Evolutionary conservation across 495 filamentous ascomycete species (phyloP), one percentile per base, ranked within the genome.

Genomic region (Penicillium paxilli): DNA sequence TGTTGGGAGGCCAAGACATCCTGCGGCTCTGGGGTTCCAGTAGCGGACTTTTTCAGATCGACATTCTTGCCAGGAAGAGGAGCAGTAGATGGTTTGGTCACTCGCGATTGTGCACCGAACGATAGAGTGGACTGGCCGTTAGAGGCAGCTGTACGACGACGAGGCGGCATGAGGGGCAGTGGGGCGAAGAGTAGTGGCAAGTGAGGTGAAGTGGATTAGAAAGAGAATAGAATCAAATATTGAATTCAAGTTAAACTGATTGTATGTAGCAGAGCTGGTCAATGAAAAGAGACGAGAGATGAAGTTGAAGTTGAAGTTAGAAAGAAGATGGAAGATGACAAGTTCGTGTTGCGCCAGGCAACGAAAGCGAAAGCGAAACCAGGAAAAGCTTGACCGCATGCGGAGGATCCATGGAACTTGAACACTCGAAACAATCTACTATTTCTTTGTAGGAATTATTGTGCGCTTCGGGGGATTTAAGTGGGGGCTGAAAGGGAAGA

Each of bases 61-160:
- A 76, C 51, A 25, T 60, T 55, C 58, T 82, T 80, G 24, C 77
- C 70, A 61, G 88, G 68, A 10, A 64, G 61, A 14, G 80, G 72
- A 48, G 78, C 58, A 23, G 65, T 59, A 25, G 77, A 71, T 17
- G 86, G 74, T 71, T 96, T 96, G 62, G 88, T 91, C 54, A 95
- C 83, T 67, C 84, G 82, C 38, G 80, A 74, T 46, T 75, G 78
- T 65, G 83, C 74, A 70, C 82, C 75, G 73, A 96, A 96, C 53
- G 86, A 84, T 55, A 96, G 82, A 14, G 85, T 92, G 3, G 85
- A 76, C 66, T 96, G 92, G 46, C 72, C 60, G 40, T 72, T 67
- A 44, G 74, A 69, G 52, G 68, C 64, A 59, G 80, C 77, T 52
- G 71, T 68, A 64, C 84, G 82, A 66, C 87, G 85, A 53, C 86